These are phyloP conservation scores for Wickerhamiella shivajii DNA, from an alignment of 805 yeast species.

Conservation along the genomic window DNA sequence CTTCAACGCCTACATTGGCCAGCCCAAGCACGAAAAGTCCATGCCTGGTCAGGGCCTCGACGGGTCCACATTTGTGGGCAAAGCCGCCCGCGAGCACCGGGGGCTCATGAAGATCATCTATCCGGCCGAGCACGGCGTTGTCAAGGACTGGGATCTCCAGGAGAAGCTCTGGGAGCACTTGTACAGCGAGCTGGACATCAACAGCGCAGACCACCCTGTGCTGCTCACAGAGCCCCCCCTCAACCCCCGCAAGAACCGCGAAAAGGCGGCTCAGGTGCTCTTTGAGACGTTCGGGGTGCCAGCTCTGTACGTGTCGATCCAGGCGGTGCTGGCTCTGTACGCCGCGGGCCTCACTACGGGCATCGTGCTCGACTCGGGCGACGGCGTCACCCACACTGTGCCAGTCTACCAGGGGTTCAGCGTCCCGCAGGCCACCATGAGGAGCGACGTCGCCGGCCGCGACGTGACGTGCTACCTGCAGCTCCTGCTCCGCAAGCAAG, in stretches of 20 bases:
- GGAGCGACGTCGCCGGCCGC: constrained; percentile 75
- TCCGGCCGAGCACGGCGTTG: constrained; percentile 70
- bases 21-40: constrained; percentile 68
- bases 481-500: constrained; percentile 52
- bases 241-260: constrained; percentile 51
- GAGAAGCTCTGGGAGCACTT: constrained; percentile 66
- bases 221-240: constrained; percentile 81
- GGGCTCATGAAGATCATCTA: constrained; percentile 60
- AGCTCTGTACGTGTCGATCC: constrained; percentile 56
- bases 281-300: constrained; percentile 66
- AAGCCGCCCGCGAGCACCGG: constrained; percentile 54
- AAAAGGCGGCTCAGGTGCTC: constrained; percentile 43
- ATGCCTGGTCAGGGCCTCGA: constrained; percentile 55
- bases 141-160: constrained; percentile 75
- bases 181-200: constrained; percentile 40
- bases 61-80: constrained; percentile 61
- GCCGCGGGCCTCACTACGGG: constrained; percentile 89
- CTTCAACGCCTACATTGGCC: constrained; percentile 56
- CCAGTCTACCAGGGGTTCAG: constrained; percentile 87
- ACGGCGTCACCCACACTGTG: constrained; percentile 77
- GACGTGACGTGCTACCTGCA: constrained; percentile 70
- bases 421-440: constrained; percentile 50
- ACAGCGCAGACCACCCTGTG: constrained; percentile 72
- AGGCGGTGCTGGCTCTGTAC: constrained; percentile 70
- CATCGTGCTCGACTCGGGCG: constrained; percentile 79